Conservation (phyloP, 306 rosid species). For the Luffa aegyptiaca region DNA sequence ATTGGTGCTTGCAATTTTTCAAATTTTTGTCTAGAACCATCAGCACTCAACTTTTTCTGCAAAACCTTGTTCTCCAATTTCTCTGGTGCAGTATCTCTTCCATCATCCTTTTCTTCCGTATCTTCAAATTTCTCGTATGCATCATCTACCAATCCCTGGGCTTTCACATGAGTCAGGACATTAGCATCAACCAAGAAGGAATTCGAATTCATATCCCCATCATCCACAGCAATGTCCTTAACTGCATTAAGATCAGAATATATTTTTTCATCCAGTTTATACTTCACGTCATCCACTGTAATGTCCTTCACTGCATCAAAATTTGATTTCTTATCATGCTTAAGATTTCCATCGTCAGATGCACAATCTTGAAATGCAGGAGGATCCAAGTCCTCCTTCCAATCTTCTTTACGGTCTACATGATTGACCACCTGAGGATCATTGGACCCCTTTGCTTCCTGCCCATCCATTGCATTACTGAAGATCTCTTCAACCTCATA, state of each 20-base stretch:
- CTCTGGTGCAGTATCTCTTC: conserved; percentile 30
- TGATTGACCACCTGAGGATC: conserved; percentile 31
- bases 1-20: conserved; percentile 42
- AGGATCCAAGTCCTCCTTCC: conserved; percentile 77
- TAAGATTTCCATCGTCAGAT: conserved; percentile 49
- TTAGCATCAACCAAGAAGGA: conserved; percentile 25
- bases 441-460: conserved; percentile 44
- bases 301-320: conserved; percentile 78
- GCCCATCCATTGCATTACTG: conserved; percentile 67
- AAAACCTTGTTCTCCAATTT: conserved; percentile 37
- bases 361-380: conserved; percentile 66
- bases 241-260: conserved; percentile 46
- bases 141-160: conserved; percentile 45
- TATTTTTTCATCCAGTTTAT: conserved; percentile 41
- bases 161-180: conserved; percentile 28
- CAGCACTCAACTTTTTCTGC: conserved; percentile 33
- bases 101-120: conserved; percentile 38
- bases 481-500: conserved; percentile 96
- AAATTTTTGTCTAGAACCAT: conserved; percentile 43
- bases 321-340: conserved; percentile 39
- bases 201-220: conserved; percentile 60
- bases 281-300: conserved; percentile 79
- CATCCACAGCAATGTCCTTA: conserved; percentile 87
- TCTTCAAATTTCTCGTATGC: conserved; percentile 25
- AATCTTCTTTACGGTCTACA: conserved; percentile 30